A percentile compares a stretch with the other conserved stretches of the same genome.
phyloP scores from a whole-genome alignment of 495 filamentous ascomycete species.

The Penicillium cosmopolitanum region DNA sequence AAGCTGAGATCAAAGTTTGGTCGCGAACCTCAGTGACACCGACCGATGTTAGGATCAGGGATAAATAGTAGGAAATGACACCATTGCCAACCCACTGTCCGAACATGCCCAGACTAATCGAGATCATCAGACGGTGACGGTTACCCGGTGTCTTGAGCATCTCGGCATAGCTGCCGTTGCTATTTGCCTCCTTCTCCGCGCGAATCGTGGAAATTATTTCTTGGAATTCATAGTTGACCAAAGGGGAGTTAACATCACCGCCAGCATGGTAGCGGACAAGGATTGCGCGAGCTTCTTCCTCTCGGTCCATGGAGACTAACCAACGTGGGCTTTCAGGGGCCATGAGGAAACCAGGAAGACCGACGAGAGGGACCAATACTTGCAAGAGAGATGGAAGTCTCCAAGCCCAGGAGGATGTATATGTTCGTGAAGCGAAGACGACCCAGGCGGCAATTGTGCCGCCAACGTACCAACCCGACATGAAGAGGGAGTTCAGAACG shows the following conservation, averaged over 20 bases:
- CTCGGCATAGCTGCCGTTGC: conserved; percentile 45
- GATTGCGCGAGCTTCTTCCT: conserved; percentile 39
- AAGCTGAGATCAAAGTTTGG: conserved; percentile 42
- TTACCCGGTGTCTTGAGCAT: conserved; percentile 71
- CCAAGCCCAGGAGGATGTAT: conserved; percentile 50
- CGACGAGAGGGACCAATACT: conserved; percentile 46
- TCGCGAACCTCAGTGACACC: conserved; percentile 52
- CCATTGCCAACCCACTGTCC: conserved; percentile 56
- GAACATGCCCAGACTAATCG: not conserved
- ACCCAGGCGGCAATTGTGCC: conserved; percentile 44
- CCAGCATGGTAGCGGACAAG: conserved; percentile 37
- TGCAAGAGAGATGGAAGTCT: conserved; percentile 56
- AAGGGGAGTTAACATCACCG: conserved; percentile 22
- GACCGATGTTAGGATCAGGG: conserved; percentile 55
- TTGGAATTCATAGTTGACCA: conserved; percentile 28
- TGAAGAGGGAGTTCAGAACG: conserved; percentile 64
- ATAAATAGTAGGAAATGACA: conserved; percentile 65
- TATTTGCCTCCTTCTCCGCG: conserved; percentile 31
- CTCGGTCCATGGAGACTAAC: conserved; percentile 39
- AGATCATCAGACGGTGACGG: conserved; percentile 53
- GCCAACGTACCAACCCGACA: conserved; percentile 65
- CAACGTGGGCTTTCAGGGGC: conserved; percentile 50
- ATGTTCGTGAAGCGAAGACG: conserved; percentile 30
- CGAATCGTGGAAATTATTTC: conserved; percentile 31
- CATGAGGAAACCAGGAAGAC: conserved; percentile 42